phyloP scores from a whole-genome alignment of 2,329 filamentous ascomycete genomes.

The Byssochlamys sp. region DNA sequence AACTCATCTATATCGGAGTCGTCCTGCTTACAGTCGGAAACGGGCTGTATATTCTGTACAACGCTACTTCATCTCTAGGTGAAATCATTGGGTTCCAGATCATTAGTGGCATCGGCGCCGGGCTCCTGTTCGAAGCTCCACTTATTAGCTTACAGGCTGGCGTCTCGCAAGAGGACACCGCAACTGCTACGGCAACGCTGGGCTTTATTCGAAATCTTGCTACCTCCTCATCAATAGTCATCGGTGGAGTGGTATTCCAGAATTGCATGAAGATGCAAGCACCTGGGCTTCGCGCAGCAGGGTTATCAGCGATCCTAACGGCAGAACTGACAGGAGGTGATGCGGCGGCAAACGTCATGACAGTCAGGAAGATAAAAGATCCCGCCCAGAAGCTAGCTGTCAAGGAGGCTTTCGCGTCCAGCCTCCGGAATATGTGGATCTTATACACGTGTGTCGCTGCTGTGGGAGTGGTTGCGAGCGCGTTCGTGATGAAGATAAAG shows the following conservation, averaged over 20 bases:
- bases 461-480: constrained; percentile 32
- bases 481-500: constrained; percentile 36
- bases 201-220: constrained; percentile 56
- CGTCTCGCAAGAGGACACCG: constrained; percentile 40
- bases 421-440: constrained; percentile 42
- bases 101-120: constrained; percentile 42
- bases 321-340: constrained; percentile 30
- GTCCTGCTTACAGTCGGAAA: constrained; percentile 36
- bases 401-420: constrained; percentile 40
- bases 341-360: constrained; percentile 40
- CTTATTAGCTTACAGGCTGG: constrained; percentile 48
- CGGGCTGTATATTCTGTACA: constrained; percentile 40
- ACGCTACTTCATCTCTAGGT: constrained; percentile 25
- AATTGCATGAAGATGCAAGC: constrained; percentile 48
- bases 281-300: constrained; percentile 49
- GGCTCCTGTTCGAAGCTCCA: constrained; percentile 46
- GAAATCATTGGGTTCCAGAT: constrained; percentile 42
- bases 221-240: constrained; percentile 58
- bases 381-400: constrained; percentile 30
- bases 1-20: constrained; percentile 38
- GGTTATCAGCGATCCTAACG: constrained; percentile 16
- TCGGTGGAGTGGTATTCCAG: constrained; percentile 71
- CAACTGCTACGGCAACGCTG: constrained; percentile 44
- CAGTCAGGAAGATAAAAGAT: constrained; percentile 33
- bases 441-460: constrained; percentile 37